Percentiles rank a stretch among this genome's conserved stretches.
These are phyloP conservation scores for Cercospora zeina DNA, from an alignment of 2,329 filamentous ascomycete species.

Conservation along the genomic window DNA sequence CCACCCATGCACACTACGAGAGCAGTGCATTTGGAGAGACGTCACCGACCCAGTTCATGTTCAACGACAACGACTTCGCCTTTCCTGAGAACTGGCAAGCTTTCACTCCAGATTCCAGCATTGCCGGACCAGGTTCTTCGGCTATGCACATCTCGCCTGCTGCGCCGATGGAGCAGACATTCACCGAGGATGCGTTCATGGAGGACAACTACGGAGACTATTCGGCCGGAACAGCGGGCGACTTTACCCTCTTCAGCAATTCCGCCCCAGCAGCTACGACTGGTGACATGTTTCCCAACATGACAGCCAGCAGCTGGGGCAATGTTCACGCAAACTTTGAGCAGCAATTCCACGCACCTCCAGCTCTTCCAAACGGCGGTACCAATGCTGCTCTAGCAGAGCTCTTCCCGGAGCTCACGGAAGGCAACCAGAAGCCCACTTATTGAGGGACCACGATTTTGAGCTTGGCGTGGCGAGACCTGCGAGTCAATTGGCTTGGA, in stretches of 20 bases:
- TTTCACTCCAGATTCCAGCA: conserved; percentile 34
- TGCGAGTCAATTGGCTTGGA: background rate
- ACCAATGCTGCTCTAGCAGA: conserved; percentile 27
- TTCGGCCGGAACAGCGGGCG: conserved; percentile 38
- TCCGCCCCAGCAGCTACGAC: conserved; percentile 24
- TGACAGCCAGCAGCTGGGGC: conserved; percentile 39
- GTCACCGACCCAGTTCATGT: conserved; percentile 55
- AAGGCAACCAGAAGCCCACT: conserved; percentile 7
- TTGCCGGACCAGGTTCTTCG: conserved; percentile 28
- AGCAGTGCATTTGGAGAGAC: conserved; percentile 47
- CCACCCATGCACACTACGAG: conserved; percentile 44
- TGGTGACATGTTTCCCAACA: conserved; percentile 38
- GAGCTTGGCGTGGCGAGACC: background rate
- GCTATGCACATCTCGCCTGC: conserved; percentile 64
- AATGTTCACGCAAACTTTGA: conserved; percentile 37
- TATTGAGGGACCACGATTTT: conserved; percentile 1
- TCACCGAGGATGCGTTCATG: conserved; percentile 56
- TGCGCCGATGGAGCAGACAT: conserved; percentile 66
- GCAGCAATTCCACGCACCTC: conserved; percentile 23
- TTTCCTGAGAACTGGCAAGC: conserved; percentile 41
- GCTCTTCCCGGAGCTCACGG: conserved; percentile 29
- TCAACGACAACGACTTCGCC: conserved; percentile 62
- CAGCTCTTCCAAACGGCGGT: conserved; percentile 26
- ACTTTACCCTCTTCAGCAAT: conserved; percentile 63
- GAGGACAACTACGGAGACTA: conserved; percentile 58